A percentile compares a stretch with the other conserved stretches of the same genome.
Evolutionary conservation across 805 yeast genomes (phyloP).

Genomic region (Ogataea kodamae): DNA sequence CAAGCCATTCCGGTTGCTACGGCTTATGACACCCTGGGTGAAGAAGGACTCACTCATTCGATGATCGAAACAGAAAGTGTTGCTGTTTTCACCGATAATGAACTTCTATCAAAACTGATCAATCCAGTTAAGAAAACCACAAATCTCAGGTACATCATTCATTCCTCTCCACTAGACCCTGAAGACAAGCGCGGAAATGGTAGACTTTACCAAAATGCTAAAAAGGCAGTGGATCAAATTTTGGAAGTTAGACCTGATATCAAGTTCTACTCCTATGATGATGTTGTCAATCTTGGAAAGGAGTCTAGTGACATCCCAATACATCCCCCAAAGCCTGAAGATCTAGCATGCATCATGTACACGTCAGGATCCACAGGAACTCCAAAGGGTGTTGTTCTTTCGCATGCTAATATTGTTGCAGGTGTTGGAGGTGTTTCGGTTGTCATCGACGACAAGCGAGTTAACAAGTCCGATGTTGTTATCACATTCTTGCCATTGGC

Average conservation of each 20-base stretch:
- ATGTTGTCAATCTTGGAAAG: conserved; percentile 62
- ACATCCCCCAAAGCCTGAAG: conserved; percentile 53
- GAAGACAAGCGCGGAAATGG: conserved; percentile 65
- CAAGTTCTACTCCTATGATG: conserved; percentile 59
- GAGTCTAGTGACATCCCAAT: conserved; percentile 38
- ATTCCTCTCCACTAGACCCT: conserved; percentile 57
- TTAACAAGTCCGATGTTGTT: conserved; percentile 61
- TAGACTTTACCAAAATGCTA: conserved; percentile 53
- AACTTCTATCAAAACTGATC: conserved; percentile 60
- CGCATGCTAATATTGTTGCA: conserved; percentile 67
- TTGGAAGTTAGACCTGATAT: conserved; percentile 73
- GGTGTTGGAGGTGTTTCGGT: conserved; percentile 82
- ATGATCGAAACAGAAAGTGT: conserved; percentile 74
- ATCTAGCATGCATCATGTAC: conserved; percentile 75
- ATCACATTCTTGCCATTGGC: conserved; percentile 93
- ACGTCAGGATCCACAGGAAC: conserved; percentile 85
- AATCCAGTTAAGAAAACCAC: conserved; percentile 67
- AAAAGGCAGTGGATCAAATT: conserved; percentile 55
- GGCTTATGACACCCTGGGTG: conserved; percentile 94
- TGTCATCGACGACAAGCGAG: conserved; percentile 49
- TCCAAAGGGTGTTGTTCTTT: conserved; percentile 78
- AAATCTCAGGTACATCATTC: conserved; percentile 64
- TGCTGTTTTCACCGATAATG: conserved; percentile 82
- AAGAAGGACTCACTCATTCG: conserved; percentile 81
- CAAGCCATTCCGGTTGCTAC: conserved; percentile 87